phyloP scores from a whole-genome alignment of 2,329 filamentous ascomycete species.

The Colletotrichum coccodes region DNA sequence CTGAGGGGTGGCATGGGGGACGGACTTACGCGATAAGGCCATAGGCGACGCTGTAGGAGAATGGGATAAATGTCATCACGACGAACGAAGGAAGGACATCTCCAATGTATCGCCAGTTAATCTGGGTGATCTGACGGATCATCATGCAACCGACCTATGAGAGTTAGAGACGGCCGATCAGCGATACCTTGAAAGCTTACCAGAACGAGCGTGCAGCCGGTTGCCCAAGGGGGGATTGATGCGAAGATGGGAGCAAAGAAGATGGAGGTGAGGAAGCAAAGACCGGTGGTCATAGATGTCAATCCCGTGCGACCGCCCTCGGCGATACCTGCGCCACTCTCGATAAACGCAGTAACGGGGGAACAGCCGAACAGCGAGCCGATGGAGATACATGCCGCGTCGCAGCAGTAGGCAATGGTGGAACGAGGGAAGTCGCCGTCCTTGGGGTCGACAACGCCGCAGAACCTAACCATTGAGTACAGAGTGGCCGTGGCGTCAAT shows the following conservation, averaged over 20 bases:
- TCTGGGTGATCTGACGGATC: constrained; percentile 78
- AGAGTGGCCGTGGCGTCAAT: constrained; percentile 82
- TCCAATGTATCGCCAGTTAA: constrained; percentile 82
- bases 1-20: not conserved
- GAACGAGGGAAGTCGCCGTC: constrained; percentile 88
- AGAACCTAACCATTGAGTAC: constrained; percentile 85
- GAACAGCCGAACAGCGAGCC: constrained; percentile 76
- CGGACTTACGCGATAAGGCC: constrained; percentile 74
- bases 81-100: constrained; percentile 81
- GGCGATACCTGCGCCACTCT: constrained; percentile 79
- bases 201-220: constrained; percentile 77
- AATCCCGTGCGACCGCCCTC: constrained; percentile 80
- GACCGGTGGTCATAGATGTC: constrained; percentile 74
- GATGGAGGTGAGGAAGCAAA: constrained; percentile 77
- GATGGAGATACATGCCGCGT: constrained; percentile 77
- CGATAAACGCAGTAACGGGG: constrained; percentile 80
- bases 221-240: constrained; percentile 82
- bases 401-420: constrained; percentile 80
- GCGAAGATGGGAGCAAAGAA: constrained; percentile 84
- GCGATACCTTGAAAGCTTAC: constrained; percentile 47
- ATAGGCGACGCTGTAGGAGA: constrained; percentile 83
- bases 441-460: constrained; percentile 69
- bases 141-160: constrained; percentile 77
- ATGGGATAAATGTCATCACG: constrained; percentile 79
- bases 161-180: not conserved